Evolutionary conservation across 73 alveolate species (phyloP), one percentile per base, ranked within the genome.

Genomic region (Paramecium sexaurelia): DNA sequence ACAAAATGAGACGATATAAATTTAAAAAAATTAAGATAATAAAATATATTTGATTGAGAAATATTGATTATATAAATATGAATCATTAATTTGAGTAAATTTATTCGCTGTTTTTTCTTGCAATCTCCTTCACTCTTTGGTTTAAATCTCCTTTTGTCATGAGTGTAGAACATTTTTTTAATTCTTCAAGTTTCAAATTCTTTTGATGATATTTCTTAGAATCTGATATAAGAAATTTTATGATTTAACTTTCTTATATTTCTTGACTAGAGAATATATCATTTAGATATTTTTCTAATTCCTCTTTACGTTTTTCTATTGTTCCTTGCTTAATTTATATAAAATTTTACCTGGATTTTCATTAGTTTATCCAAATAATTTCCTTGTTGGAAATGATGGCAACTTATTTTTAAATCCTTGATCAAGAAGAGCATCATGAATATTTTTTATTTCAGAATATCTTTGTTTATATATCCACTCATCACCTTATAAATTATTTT

Each of bases 391-490:
- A 17, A 73, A 73, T 13, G 36, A 41, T 32, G 87, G 87, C 27
- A 73, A 37, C 15, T 73, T 73, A 32, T 27, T 73, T 73, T 73
- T 73, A 36, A 73, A 73, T 37, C 87, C 87, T 73, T 73, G 27
- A 35, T 35, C 56, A 37, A 73, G 36, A 35, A 73, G 87, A 29
- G 87, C 87, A 29, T 73, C 87, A 73, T 73, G 87, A 24, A 73
- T 27, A 73, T 37, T 73, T 37, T 73, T 73, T 8, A 73, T 73
- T 73, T 73, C 87, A 29, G 87, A 73, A 37, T 73, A 73, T 36
- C 87, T 73, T 37, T 73, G 7, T 37, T 73, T 73, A 36, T 73
- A 73, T 13, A 35, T 37, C 87, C 87, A 73, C 35, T 73, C 87
- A 29, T 73, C 87, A 29, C 19, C 19, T 32, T 2, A 0, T 35